Base-by-base conservation (phyloP, 2,329 filamentous ascomycete species). In the Sclerotiophoma versabilis region DNA sequence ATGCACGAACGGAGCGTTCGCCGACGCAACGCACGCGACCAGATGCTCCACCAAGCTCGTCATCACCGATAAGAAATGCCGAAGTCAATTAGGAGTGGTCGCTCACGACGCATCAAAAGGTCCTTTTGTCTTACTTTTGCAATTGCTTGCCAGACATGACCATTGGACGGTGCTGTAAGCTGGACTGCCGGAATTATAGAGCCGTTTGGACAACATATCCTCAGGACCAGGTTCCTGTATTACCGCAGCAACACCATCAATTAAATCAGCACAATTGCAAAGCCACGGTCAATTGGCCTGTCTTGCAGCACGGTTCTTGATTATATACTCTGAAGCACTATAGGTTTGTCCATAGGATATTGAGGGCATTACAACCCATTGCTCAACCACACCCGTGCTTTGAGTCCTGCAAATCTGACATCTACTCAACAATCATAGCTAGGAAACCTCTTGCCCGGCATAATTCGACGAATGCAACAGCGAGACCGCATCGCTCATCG, bases 11-110 rank as follows among this genome's bases (percentile, higher is more conserved):
- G 50, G 38, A 33, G 34, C 22, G 10, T 33, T 8, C 39, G 33
- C 45, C 51, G 39, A 44, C 30, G 34, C 51, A 44, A 30, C 33
- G 33, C 51, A 49, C 51, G 30, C 51, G 33, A 54, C 45, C 39
- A 36, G 14, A 43, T n/a, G 39, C 45, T 54, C 39, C 44, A 44
- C 50, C 38, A 25, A 15, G 32, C 19, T 44, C 51, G 38, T 54
- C 38, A 44, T 54, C 45, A 26, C 33, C 45, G 45, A 54, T 45
- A 44, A 23, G 44, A 38, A 10, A 10, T 45, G 50, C 20, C 14
- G 27, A 14, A 26, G 23, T 19, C 8, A 22, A 4, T n/a, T 17
- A 49, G 20, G n/a, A 10, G 22, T 6, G n/a, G 12, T 42, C n/a
- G 3, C 10, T 27, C 15, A 48, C 23, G 2, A 32, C 2, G 4